Base-by-base conservation (phyloP, 257 asterid genomes). In the Craterostigma plantagineum region DNA sequence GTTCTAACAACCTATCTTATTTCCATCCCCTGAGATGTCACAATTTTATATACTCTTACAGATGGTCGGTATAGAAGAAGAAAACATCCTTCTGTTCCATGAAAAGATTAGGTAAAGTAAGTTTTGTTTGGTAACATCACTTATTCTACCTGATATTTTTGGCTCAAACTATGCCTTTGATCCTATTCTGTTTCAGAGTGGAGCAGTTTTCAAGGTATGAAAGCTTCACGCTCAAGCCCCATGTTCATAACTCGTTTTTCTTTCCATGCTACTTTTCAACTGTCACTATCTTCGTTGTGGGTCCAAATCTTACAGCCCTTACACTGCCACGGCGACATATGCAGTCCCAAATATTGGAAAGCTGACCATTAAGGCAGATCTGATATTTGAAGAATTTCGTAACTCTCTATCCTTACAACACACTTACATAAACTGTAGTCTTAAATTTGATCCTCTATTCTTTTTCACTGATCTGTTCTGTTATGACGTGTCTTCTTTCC, bases 201-300 rank as follows among this genome's bases (percentile, higher is more conserved):
- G 86, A 82, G 57, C 90, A 79, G 35, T 82, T 87, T 56, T 71
- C 75, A 36, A 87, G 98, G 98, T 76, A 68, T 14, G 68, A 36
- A 47, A 58, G 59, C 56, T 43, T 38, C 23, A 33, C n/a, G n/a
- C n/a, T n/a, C n/a, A 46, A 50, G n/a, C 50, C 54, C 36, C 45
- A 46, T 36, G 53, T 52, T 40, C 14, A 37, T 14, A 43, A 60
- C n/a, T n/a, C 49, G 41, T 45, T 30, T 11, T 54, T 59, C 41
- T 18, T 45, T 16, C 0, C 35, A 38, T 16, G 42, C n/a, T n/a
- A n/a, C n/a, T n/a, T n/a, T n/a, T n/a, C n/a, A n/a, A n/a, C n/a
- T n/a, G n/a, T n/a, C n/a, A n/a, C n/a, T n/a, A n/a, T n/a, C n/a
- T n/a, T n/a, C n/a, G n/a, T n/a, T n/a, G n/a, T 10, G 5, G 7